Conservation (phyloP, 1,284 basidiomycete species). For the Ustilago curta region DNA sequence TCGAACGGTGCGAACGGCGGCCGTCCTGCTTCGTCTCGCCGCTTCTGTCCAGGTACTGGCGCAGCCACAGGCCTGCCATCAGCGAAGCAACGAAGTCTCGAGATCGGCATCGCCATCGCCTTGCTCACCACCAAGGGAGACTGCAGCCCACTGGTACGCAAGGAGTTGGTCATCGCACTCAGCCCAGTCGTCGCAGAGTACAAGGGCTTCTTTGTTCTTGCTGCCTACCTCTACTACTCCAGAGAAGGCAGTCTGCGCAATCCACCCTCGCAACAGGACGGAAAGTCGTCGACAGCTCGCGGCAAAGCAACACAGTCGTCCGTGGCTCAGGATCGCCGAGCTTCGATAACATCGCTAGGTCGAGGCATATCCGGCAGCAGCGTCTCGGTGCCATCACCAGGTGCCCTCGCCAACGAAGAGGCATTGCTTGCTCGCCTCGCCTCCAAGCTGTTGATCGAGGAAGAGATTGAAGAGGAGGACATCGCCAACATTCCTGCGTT, state of each 20-base stretch:
- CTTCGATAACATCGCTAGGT: conserved; percentile 18
- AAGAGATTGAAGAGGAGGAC: conserved; percentile 80
- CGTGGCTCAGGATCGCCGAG: conserved; percentile 9
- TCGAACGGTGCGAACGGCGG: conserved; percentile 16
- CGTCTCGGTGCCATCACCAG: conserved; percentile 16
- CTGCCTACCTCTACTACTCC: conserved; percentile 94
- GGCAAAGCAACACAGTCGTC: conserved; percentile 25
- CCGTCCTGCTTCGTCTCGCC: conserved; percentile 26
- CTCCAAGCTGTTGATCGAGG: conserved; percentile 75
- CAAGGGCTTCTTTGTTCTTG: conserved; percentile 93
- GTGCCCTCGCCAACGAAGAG: conserved; percentile 69
- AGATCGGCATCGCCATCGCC: conserved; percentile 74
- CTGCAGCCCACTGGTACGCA: conserved; percentile 93
- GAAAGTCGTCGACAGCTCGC: conserved; percentile 15
- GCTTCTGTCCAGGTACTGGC: conserved; percentile 81
- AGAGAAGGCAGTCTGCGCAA: conserved; percentile 67
- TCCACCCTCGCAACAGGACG: conserved; percentile 19
- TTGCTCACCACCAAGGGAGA: conserved; percentile 84
- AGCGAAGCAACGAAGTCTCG: conserved; percentile 76
- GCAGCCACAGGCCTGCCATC: conserved; percentile 82
- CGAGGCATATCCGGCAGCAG: conserved; percentile 18
- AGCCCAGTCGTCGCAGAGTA: conserved; percentile 95
- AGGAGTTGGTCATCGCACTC: conserved; percentile 90
- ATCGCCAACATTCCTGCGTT: conserved; percentile 84
- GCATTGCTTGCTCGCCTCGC: conserved; percentile 80